Evolutionary conservation across 805 yeast genomes (phyloP).

Genomic region (Yamadazyma scolyti): DNA sequence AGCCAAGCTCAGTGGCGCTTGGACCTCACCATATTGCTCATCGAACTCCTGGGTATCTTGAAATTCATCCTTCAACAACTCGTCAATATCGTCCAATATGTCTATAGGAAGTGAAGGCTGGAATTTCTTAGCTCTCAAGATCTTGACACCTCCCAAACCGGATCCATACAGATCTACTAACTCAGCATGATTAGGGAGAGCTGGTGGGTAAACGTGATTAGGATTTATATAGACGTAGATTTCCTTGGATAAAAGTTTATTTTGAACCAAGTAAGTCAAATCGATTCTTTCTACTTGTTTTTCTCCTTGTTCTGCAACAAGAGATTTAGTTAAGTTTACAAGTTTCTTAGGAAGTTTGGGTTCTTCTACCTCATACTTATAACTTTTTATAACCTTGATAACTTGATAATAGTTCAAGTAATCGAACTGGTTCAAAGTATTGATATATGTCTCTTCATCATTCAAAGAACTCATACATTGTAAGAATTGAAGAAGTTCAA

Average conservation of each 20-base stretch:
- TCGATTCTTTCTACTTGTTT: conserved; percentile 22
- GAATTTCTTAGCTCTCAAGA: conserved; percentile 49
- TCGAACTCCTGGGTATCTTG: too few species aligned
- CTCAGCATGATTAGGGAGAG: conserved; percentile 72
- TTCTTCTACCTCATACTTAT: conserved; percentile 84
- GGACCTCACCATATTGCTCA: conserved; percentile 47
- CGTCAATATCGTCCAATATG: conserved; percentile 69
- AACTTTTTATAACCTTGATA: conserved; percentile 64
- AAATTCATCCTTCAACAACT: too few species aligned
- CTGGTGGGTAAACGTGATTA: conserved; percentile 50
- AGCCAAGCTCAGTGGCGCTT: conserved; percentile 46
- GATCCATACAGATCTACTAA: conserved; percentile 73
- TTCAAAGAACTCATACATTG: conserved; percentile 76
- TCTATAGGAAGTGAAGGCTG: conserved; percentile 73
- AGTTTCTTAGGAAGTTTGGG: conserved; percentile 49
- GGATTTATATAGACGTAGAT: conserved; percentile 49
- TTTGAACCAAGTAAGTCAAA: conserved; percentile 38
- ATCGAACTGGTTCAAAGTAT: conserved; percentile 51
- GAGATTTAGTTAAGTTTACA: conserved; percentile 24
- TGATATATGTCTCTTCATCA: conserved; percentile 58
- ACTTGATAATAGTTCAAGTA: conserved; percentile 67
- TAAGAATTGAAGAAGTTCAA: conserved; percentile 84
- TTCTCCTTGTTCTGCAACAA: conserved; percentile 36
- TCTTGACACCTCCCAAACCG: conserved; percentile 61
- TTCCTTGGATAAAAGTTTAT: conserved; percentile 37